Conservation (phyloP, 1,139 yeast genomes). For the Sugiyamaella paludigena region DNA sequence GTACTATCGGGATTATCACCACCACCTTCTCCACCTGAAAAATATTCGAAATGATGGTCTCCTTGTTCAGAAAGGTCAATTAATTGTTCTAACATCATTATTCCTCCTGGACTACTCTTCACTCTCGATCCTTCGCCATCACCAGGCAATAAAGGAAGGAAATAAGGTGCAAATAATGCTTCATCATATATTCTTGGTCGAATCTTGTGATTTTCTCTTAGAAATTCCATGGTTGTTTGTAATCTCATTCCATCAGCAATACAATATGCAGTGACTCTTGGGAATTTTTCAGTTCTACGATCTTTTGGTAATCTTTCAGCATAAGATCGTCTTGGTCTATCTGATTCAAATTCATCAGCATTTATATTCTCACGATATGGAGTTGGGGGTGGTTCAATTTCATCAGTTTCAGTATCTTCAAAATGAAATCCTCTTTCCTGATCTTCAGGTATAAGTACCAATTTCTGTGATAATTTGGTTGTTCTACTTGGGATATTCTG, state of each 20-base stretch:
- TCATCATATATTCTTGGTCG: conserved; percentile 87
- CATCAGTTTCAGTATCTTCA: conserved; percentile 28
- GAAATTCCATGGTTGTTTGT: conserved; percentile 58
- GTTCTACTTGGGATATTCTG: conserved; percentile 80
- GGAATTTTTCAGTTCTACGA: conserved; percentile 62
- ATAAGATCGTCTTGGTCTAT: conserved; percentile 49
- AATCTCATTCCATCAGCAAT: conserved; percentile 80
- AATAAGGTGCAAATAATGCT: conserved; percentile 84
- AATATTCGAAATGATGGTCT: conserved; percentile 89
- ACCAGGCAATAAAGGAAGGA: conserved; percentile 85
- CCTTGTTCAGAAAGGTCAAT: conserved; percentile 79
- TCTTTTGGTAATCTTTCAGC: conserved; percentile 73
- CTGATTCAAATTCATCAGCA: conserved; percentile 21
- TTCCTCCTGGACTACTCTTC: conserved; percentile 71
- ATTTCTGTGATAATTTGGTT: conserved; percentile 78
- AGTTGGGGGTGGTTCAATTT: conserved; percentile 28
- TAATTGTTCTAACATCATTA: conserved; percentile 68
- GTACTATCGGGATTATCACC: conserved; percentile 49
- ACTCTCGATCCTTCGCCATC: conserved; percentile 73
- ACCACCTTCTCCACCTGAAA: conserved; percentile 59
- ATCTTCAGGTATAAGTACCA: conserved; percentile 82
- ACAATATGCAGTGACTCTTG: conserved; percentile 87
- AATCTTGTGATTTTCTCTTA: conserved; percentile 70
- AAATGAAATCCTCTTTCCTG: conserved; percentile 33
- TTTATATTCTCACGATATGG: conserved; percentile 17